Conservation (phyloP, 129 eudicot genomes). For the Helianthus tuberosus region DNA sequence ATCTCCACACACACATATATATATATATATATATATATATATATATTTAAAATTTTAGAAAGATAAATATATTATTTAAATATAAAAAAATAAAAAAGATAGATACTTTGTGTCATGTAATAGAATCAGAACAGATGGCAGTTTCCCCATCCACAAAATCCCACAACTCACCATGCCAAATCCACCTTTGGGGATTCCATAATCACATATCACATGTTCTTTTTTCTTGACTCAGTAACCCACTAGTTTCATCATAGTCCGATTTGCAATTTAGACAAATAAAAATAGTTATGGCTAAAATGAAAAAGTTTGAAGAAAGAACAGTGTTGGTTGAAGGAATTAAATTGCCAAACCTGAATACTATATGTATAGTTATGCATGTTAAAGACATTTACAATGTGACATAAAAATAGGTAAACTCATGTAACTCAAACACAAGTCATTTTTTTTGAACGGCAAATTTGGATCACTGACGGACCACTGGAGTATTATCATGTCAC, state of each 20-base stretch:
- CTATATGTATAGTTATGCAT: no score
- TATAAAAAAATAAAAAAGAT: conserved; percentile 10
- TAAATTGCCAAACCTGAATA: no score
- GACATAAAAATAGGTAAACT: no score
- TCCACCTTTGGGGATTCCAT: conserved; percentile 40
- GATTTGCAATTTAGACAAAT: conserved; percentile 9
- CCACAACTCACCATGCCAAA: conserved; percentile 44
- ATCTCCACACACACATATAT: conserved; percentile 38
- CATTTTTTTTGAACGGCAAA: no score
- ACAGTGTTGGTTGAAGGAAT: no score
- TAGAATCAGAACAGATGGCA: conserved; percentile 39
- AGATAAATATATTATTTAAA: no score
- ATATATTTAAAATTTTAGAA: not conserved
- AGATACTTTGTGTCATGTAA: conserved; percentile 24
- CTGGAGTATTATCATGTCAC: no score
- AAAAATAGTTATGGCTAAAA: conserved; percentile 18
- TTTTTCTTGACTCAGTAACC: conserved; percentile 27
- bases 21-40: conserved; percentile 17
- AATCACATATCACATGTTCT: conserved; percentile 44
- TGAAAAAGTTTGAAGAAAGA: not conserved
- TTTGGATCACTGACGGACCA: no score
- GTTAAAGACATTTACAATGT: no score
- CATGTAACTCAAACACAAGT: no score
- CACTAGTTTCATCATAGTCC: conserved; percentile 27
- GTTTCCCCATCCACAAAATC: conserved; percentile 43